A percentile compares a stretch with the other conserved stretches of the same genome.
Conservation (phyloP, 2,329 filamentous ascomycete genomes). For the Cryphonectria japonica region DNA sequence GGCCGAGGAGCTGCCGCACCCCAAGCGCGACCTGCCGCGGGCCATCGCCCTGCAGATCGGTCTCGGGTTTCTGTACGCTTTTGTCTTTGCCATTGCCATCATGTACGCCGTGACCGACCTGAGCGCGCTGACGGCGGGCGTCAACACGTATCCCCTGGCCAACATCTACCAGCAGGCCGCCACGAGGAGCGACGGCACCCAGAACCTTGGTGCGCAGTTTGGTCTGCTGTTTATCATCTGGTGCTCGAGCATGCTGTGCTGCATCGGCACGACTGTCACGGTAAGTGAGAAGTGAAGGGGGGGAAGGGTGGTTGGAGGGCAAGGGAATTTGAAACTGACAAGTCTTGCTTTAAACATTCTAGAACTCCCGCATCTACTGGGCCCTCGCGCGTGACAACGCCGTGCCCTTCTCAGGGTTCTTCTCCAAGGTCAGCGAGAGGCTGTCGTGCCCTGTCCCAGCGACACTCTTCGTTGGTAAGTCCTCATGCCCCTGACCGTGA, state of each 20-base stretch:
- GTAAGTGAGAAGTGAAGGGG: conserved; percentile 17
- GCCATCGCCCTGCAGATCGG: conserved; percentile 54
- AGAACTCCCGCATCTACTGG: conserved; percentile 49
- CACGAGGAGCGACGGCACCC: conserved; percentile 44
- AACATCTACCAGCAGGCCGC: conserved; percentile 65
- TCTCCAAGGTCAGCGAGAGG: conserved; percentile 55
- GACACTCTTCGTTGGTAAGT: conserved; percentile 52
- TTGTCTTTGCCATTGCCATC: conserved; percentile 53
- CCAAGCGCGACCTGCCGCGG: conserved; percentile 52
- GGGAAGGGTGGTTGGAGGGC: neutral
- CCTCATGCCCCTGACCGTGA: neutral
- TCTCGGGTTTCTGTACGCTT: conserved; percentile 51
- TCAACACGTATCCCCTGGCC: conserved; percentile 63
- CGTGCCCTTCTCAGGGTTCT: conserved; percentile 58
- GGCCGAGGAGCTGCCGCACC: conserved; percentile 61
- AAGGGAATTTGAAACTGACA: neutral
- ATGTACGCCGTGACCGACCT: conserved; percentile 62
- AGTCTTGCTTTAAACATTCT: neutral
- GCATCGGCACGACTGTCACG: conserved; percentile 57
- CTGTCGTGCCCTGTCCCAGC: conserved; percentile 64
- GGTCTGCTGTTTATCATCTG: conserved; percentile 62
- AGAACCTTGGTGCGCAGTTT: conserved; percentile 57
- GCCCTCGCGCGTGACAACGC: conserved; percentile 62
- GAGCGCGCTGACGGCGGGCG: conserved; percentile 51
- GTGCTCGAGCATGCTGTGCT: conserved; percentile 53